Base-by-base conservation (phyloP, 495 filamentous ascomycete genomes). In the Hyaloscypha bicolor region DNA sequence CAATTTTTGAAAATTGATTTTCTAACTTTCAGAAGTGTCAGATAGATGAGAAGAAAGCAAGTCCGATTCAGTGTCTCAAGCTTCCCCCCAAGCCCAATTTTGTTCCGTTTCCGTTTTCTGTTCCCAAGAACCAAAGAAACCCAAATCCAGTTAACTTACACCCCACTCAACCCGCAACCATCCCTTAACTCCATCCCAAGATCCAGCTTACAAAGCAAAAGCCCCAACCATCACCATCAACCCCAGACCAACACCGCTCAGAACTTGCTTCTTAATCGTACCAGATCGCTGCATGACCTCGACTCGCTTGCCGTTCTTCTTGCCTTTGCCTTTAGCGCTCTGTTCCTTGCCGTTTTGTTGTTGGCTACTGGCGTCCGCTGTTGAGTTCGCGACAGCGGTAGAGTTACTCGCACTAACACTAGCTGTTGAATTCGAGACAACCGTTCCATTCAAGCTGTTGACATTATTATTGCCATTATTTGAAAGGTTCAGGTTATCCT, bases 201-300 rank as follows among this genome's bases (percentile, higher is more conserved):
- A 12, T 45, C 42, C 25, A 3, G 16, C 9, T 32, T 56, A 64
- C 62, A 56, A 56, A 56, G 62, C 62, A 25, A 64, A n/a, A 12
- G 52, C 31, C 25, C 62, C 62, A 3, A 64, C 62, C 8, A 56
- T 11, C 3, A 64, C 22, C 62, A 64, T 55, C 62, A 56, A 35
- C n/a, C 62, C 62, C 11, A 64, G 45, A 4, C 62, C 62, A 9
- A 64, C 1, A 11, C 51, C 51, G 39, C 48, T 42, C 1, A 55
- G n/a, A 3, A 55, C 51, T 25, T 56, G 62, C 30, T 35, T 39
- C 52, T 55, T 55, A 3, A 29, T 29, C 4, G 52, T 51, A 21
- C 48, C 62, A 39, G 48, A 55, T 25, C 59, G 16, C 37, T 25
- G 32, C 3, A 61, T n/a, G 6, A 61, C 37, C 5, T 55, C 52